Conservation (phyloP, 1,284 basidiomycete genomes). For the Cutaneotrichosporon arboriforme region DNA sequence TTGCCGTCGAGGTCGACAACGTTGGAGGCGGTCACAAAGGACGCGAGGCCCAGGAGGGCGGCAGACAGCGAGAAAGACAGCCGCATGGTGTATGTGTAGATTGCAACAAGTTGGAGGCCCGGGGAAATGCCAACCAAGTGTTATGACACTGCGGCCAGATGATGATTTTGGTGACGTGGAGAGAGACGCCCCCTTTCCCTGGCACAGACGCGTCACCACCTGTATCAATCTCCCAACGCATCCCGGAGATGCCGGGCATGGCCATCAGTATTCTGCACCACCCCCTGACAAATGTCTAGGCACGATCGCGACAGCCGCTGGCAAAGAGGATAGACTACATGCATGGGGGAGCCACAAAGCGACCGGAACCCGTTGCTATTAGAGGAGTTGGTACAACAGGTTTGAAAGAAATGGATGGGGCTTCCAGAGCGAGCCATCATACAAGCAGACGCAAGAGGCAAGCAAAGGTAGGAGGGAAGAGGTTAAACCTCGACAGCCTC, state of each 20-base stretch:
- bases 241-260: too few relatives aligned
- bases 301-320: too few relatives aligned
- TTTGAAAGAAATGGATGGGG: conserved; percentile 70
- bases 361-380: conserved; percentile 1
- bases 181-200: too few relatives aligned
- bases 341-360: background rate
- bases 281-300: too few relatives aligned
- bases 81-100: conserved; percentile 53
- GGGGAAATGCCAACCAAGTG: too few relatives aligned
- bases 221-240: too few relatives aligned
- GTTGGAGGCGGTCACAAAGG: conserved; percentile 60
- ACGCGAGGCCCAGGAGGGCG: conserved; percentile 53
- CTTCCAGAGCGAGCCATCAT: conserved; percentile 54
- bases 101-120: too few relatives aligned
- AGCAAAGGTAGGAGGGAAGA: conserved; percentile 59
- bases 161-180: conserved; percentile 13
- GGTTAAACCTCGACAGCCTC: conserved; percentile 31
- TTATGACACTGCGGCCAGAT: too few relatives aligned
- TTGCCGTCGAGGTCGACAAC: conserved; percentile 68
- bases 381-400: conserved; percentile 45
- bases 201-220: conserved; percentile 1
- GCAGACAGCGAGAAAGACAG: conserved; percentile 58
- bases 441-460: conserved; percentile 53
- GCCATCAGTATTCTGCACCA: too few relatives aligned
- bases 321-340: background rate